Evolutionary conservation across 768 basidiomycete species (phyloP).

Genomic region (Hericium erinaceus): DNA sequence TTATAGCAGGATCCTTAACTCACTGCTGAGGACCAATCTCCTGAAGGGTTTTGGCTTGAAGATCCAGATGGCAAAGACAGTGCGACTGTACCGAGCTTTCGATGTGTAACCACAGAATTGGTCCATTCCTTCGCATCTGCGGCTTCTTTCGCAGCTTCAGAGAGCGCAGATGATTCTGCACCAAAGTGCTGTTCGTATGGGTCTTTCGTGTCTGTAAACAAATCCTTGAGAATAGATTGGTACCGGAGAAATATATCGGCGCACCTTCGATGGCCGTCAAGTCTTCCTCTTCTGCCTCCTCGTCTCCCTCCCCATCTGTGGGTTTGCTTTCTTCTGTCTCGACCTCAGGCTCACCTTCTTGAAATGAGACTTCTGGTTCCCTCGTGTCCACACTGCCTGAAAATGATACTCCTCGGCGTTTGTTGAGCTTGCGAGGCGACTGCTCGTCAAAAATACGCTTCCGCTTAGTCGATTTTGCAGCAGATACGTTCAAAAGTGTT

Average conservation of each 20-base stretch:
- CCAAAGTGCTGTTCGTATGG: conserved; percentile 75
- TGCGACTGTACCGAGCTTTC: conserved; percentile 51
- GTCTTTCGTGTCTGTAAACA: conserved; percentile 22
- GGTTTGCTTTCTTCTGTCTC: conserved; percentile 5
- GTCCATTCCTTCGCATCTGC: conserved; percentile 55
- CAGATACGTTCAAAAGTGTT: conserved; percentile 85
- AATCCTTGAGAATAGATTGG: neutral
- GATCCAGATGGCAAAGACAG: conserved; percentile 39
- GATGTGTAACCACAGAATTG: conserved; percentile 34
- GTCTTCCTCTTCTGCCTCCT: conserved; percentile 8
- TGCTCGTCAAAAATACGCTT: conserved; percentile 32
- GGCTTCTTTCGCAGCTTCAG: conserved; percentile 37
- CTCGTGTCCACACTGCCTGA: conserved; percentile 3
- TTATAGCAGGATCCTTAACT: neutral
- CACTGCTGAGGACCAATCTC: conserved; percentile 7
- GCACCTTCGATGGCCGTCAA: neutral
- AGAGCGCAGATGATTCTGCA: conserved; percentile 38
- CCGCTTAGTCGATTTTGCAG: conserved; percentile 57
- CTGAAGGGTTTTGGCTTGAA: neutral
- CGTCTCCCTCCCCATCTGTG: conserved; percentile 3
- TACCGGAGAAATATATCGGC: neutral
- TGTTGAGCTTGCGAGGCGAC: conserved; percentile 59
- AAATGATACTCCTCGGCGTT: conserved; percentile 34
- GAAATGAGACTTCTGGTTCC: too few relatives aligned
- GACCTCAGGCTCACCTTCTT: too few relatives aligned